phyloP scores from a whole-genome alignment of 2,329 filamentous ascomycete genomes.

The Hypoxylon sp. region DNA sequence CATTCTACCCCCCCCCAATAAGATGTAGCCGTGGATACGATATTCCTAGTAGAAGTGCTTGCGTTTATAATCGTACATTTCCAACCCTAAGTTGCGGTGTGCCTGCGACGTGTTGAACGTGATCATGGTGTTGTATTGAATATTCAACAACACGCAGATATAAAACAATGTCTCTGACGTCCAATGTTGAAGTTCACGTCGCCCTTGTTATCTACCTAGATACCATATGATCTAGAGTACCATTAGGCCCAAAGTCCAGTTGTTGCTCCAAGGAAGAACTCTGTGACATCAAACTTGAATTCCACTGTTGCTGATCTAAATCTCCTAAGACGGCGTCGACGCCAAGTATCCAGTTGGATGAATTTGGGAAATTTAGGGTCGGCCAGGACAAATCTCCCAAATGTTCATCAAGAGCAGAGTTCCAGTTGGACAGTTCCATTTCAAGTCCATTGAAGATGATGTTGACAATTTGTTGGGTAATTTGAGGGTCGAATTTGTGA shows the following conservation, averaged over 20 bases:
- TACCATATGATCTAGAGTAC: not conserved
- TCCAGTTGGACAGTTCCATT: conserved; percentile 1
- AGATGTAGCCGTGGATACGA: no score
- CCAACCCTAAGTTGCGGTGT: no score
- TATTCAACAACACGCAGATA: not conserved
- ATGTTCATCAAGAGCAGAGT: not conserved
- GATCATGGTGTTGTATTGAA: not conserved
- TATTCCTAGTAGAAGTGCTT: no score
- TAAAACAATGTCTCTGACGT: no score
- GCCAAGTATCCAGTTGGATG: not conserved
- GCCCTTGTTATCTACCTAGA: not conserved
- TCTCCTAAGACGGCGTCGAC: not conserved
- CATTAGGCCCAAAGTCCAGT: not conserved
- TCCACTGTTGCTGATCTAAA: not conserved
- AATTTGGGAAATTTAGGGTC: not conserved
- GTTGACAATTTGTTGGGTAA: conserved; percentile 5
- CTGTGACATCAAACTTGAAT: not conserved
- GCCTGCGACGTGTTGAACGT: no score
- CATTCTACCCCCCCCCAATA: no score
- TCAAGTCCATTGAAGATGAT: conserved; percentile 14
- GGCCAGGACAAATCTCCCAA: not conserved
- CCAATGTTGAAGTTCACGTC: not conserved
- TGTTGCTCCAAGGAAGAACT: not conserved
- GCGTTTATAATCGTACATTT: no score
- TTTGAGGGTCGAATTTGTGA: not conserved